phyloP scores from a whole-genome alignment of 2,329 filamentous ascomycete genomes.

The Neonectria punicea region DNA sequence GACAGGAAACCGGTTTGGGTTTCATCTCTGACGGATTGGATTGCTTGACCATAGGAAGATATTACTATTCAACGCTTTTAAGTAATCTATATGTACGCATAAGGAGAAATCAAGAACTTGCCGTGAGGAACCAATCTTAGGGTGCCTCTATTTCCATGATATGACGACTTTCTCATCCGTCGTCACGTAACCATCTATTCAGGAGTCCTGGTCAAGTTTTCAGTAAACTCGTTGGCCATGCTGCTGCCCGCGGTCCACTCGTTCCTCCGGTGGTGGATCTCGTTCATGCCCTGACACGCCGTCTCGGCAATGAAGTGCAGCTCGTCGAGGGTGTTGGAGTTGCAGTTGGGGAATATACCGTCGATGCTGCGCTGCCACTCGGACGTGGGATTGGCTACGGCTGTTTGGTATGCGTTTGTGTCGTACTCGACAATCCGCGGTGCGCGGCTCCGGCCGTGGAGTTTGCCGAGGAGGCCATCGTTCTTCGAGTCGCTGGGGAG shows the following conservation, averaged over 20 bases:
- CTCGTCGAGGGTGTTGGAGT: slow-evolving; percentile 55
- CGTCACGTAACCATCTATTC: background rate
- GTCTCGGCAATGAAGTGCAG: slow-evolving; percentile 57
- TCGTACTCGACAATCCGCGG: slow-evolving; percentile 49
- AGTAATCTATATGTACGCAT: background rate
- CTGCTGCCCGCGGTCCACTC: slow-evolving; percentile 45
- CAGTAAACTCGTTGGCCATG: slow-evolving; percentile 46
- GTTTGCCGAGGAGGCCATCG: slow-evolving; percentile 40
- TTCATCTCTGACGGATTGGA: slow-evolving; percentile 33
- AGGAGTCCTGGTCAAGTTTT: slow-evolving; percentile 40
- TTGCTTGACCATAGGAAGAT: slow-evolving; percentile 37
- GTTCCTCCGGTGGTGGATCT: slow-evolving; percentile 51
- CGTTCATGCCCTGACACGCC: slow-evolving; percentile 56
- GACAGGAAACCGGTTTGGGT: slow-evolving; percentile 26
- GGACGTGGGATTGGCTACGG: slow-evolving; percentile 54
- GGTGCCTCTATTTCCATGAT: background rate
- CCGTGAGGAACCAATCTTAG: background rate
- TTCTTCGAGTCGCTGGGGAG: slow-evolving; percentile 42
- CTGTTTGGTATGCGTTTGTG: slow-evolving; percentile 49
- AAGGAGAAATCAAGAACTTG: background rate
- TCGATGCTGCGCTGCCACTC: slow-evolving; percentile 57
- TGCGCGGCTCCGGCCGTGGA: slow-evolving; percentile 41
- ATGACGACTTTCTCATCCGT: background rate
- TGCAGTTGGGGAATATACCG: slow-evolving; percentile 56
- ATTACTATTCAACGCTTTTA: slow-evolving; percentile 22